These are phyloP conservation scores for Colletotrichum sp. DNA, from an alignment of 2,329 filamentous ascomycete genomes.

Conservation along the genomic window DNA sequence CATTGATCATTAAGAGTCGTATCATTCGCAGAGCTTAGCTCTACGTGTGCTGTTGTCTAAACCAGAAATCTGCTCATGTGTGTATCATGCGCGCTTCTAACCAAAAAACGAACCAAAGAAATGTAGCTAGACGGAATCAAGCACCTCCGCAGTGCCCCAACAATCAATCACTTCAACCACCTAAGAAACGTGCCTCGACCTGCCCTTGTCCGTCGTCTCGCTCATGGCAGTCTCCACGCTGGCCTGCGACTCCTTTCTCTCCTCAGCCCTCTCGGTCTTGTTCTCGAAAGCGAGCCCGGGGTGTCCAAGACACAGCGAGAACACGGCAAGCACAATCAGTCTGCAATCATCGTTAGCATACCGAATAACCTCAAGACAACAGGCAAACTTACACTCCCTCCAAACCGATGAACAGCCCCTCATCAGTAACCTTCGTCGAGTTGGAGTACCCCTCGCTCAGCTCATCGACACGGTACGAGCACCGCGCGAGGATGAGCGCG, in stretches of 20 bases:
- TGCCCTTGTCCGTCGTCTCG: neutral
- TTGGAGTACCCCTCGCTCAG: constrained; percentile 63
- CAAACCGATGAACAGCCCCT: constrained; percentile 57
- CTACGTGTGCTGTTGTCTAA: neutral
- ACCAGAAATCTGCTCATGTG: neutral
- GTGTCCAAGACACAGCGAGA: constrained; percentile 44
- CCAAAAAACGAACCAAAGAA: neutral
- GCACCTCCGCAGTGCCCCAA: fast-evolving
- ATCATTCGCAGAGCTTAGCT: neutral
- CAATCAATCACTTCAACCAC: neutral
- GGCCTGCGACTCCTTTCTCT: constrained; percentile 3
- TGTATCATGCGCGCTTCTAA: neutral
- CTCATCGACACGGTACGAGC: constrained; percentile 69
- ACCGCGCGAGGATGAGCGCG: constrained; percentile 64
- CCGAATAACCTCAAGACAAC: too few relatives aligned
- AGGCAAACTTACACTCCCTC: constrained; percentile 48
- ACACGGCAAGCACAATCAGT: constrained; percentile 40
- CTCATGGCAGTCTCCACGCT: constrained; percentile 11
- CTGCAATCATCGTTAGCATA: constrained; percentile 24
- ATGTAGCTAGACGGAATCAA: fast-evolving
- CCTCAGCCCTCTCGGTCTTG: neutral
- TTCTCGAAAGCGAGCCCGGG: constrained; percentile 43
- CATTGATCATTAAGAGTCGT: neutral
- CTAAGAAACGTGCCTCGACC: neutral
- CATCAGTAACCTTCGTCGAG: constrained; percentile 57